A percentile compares a stretch with the other conserved stretches of the same genome.
phyloP scores from a whole-genome alignment of 1,139 yeast genomes.

The Arxiozyma slooffiae region DNA sequence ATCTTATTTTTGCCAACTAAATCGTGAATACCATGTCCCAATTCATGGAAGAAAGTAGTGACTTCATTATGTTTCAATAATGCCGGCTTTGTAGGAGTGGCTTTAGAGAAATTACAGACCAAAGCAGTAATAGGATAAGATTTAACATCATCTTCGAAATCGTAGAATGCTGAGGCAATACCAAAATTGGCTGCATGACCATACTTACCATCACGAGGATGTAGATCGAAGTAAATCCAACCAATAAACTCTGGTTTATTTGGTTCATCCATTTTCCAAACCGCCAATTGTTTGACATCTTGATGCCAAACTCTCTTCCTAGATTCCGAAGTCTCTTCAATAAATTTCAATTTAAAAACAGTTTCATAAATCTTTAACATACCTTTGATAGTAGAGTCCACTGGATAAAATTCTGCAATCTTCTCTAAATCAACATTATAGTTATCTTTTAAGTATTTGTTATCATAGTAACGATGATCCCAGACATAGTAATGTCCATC shows the following conservation, averaged over 20 bases:
- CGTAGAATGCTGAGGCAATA: constrained; percentile 50
- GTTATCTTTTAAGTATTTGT: constrained; percentile 52
- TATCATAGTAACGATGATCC: constrained; percentile 64
- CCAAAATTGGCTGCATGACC: constrained; percentile 83
- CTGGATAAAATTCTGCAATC: constrained; percentile 71
- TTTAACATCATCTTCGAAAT: constrained; percentile 38
- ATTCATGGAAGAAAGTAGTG: constrained; percentile 77
- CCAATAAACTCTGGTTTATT: constrained; percentile 56
- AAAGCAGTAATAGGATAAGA: constrained; percentile 63
- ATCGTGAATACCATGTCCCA: constrained; percentile 84
- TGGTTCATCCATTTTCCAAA: constrained; percentile 50
- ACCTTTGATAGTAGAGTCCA: constrained; percentile 52
- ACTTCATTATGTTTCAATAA: constrained; percentile 70
- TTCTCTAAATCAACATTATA: constrained; percentile 63
- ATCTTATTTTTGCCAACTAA: constrained; percentile 56
- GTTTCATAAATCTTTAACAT: constrained; percentile 65
- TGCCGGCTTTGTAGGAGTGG: constrained; percentile 61
- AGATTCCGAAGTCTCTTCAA: constrained; percentile 37
- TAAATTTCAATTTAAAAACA: constrained; percentile 58
- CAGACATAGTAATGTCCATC: constrained; percentile 51
- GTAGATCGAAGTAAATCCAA: constrained; percentile 69
- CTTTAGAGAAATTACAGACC: constrained; percentile 79
- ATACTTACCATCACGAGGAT: constrained; percentile 79
- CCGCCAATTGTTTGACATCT: constrained; percentile 67
- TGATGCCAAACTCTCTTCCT: constrained; percentile 54